Percentiles rank a stretch among this genome's conserved stretches.
Evolutionary conservation across 352 stramenopile genomes (phyloP).

Genomic region (Pilasporangium apinafurcum): DNA sequence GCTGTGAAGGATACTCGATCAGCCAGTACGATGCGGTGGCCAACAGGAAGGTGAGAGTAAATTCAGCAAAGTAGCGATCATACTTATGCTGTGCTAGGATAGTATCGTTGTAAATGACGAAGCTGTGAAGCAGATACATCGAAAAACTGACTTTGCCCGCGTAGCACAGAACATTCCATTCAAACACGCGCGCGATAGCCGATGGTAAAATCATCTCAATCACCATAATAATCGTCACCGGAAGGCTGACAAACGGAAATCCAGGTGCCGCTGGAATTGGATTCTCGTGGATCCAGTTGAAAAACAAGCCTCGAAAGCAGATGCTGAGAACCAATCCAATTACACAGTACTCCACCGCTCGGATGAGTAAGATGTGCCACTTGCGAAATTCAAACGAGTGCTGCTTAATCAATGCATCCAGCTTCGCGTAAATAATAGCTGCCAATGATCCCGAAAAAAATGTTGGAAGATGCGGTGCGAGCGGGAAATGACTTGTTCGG

Average conservation of each 20-base stretch:
- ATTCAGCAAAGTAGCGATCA: conserved; percentile 23
- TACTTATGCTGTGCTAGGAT: conserved; percentile 20
- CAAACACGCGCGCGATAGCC: conserved; percentile 12
- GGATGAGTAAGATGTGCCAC: conserved; percentile 4
- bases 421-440: conserved; percentile 16
- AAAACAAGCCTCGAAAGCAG: conserved; percentile 13
- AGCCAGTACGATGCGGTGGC: conserved; percentile 26
- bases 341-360: conserved; percentile 6
- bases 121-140: conserved; percentile 37
- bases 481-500: conserved; percentile 12
- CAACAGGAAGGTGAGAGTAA: conserved; percentile 19
- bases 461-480: conserved; percentile 23
- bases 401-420: conserved; percentile 7
- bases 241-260: conserved; percentile 12
- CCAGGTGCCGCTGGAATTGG: conserved; percentile 8
- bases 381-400: conserved; percentile 4
- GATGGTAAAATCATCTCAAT: conserved; percentile 27
- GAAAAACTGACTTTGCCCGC: conserved; percentile 37
- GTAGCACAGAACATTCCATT: conserved; percentile 22
- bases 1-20: conserved; percentile 42
- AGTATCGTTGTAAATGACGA: conserved; percentile 18
- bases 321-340: conserved; percentile 16
- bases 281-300: conserved; percentile 18
- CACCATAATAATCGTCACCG: conserved; percentile 19
- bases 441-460: conserved; percentile 26